Evolutionary conservation across 495 filamentous ascomycete genomes (phyloP), one percentile per base, ranked within the genome.

Genomic region (Xeromyces bisporus): DNA sequence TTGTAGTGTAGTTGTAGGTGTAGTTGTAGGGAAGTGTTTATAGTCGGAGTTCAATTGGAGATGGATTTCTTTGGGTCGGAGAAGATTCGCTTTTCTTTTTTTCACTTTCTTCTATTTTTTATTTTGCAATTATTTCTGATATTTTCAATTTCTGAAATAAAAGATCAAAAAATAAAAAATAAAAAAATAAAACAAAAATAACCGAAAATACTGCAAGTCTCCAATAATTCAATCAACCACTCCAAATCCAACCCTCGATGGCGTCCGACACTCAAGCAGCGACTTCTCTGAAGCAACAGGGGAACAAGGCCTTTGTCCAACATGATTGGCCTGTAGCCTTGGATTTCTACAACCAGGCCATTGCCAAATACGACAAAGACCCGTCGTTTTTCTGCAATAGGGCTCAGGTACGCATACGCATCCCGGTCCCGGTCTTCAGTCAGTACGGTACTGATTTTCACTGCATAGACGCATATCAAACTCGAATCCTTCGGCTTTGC

Each of bases 401-500:
- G 44, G 87, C 91, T 23, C 86, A 93, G 68, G 86, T 93, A 51
- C 35, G 68, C 20, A 57, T 28, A 26, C 33, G 24, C 17, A 35
- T 18, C 38, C 32, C 13, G 12, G 7, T 37, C 39, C 3, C 14
- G 28, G 27, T 15, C 23, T 9, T 10, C 24, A 12, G 27, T n/a
- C n/a, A n/a, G n/a, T n/a, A n/a, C n/a, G n/a, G n/a, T 40, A 28
- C 44, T 54, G 28, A 52, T 30, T 13, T n/a, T 39, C 15, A 15
- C 14, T 34, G 10, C 32, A 8, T 50, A 93, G 82, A 79, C 82
- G 33, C 70, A 99, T 50, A 84, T 94, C 52, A 96, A 94, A 64
- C 73, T 86, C 31, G 89, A 99, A 58, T 67, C 86, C 15, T 93
- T 84, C 53, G 89, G 89, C 9, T 85, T 82, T 53, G 85, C 89